Base-by-base conservation (phyloP, 2,329 filamentous ascomycete genomes). In the Aspergillus fijiensis region DNA sequence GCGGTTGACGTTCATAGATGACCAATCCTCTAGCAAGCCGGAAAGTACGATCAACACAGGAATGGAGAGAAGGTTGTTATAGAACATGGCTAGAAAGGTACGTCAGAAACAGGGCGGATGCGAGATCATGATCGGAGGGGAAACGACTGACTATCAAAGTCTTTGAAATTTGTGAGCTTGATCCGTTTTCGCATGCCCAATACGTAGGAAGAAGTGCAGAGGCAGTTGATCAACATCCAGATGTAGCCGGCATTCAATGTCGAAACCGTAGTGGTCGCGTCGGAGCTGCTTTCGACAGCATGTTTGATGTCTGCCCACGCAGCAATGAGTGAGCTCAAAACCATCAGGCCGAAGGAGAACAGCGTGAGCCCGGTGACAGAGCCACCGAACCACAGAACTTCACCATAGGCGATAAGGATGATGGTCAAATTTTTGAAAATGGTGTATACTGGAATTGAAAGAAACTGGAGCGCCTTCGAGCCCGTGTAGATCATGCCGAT, bases 381-480 rank as follows among this genome's bases (percentile, higher is more conserved):
- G 72, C 94, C 94, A 63, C 95, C 95, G 69, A 99, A 99, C 93
- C 94, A 98, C 56, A 99, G 85, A 31, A 99, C 94, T 80, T 99
- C 95, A 68, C 95, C 95, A 69, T 99, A 99, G 58, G 95, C 95
- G 72, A 98, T 99, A 66, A 98, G 87, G 71, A 99, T 98, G 77
- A 96, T 99, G 63, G 95, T 98, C 82, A 99, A 79, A 81, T 99
- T 99, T 85, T 99, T 99, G 85, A 99, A 99, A 76, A 99, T 99
- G 58, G 95, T 99, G 81, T 99, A 99, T 27, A 99, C 95, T 25
- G 95, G 95, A 58, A 99, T 96, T 33, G 93, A 97, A 63, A 99
- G 89, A 79, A 89, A 98, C 79, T 97, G 92, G 50, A 99, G 87
- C 21, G 95, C 92, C 82, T 97, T 97, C 72, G 91, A 95, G 72